These are phyloP conservation scores for Colletotrichum simmondsii DNA, from an alignment of 2,329 filamentous ascomycete species.

Conservation along the genomic window DNA sequence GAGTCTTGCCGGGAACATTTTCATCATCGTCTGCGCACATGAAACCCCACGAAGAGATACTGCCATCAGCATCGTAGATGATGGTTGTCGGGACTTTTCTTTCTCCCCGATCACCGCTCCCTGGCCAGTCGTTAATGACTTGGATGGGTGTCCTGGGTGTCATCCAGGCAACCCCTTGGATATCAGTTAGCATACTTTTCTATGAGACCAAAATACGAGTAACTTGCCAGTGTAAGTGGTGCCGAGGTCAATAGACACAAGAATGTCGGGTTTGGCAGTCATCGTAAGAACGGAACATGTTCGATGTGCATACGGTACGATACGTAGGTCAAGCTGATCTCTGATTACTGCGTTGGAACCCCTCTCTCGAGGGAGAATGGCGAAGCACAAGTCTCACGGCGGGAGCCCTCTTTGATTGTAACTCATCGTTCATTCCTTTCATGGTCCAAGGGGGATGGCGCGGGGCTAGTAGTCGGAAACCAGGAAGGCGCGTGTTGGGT, in stretches of 20 bases:
- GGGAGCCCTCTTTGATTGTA: not conserved
- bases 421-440: not conserved
- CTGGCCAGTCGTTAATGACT: slow-evolving; percentile 64
- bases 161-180: slow-evolving; percentile 50
- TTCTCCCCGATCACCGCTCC: slow-evolving; percentile 61
- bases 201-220: not conserved
- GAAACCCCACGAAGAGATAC: slow-evolving; percentile 63
- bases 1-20: slow-evolving; percentile 46
- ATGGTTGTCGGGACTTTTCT: slow-evolving; percentile 65
- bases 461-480: no score
- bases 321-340: not conserved
- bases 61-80: slow-evolving; percentile 54
- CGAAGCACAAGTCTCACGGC: not conserved
- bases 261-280: slow-evolving; percentile 36
- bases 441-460: no score
- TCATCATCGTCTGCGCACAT: slow-evolving; percentile 60
- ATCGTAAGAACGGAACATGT: not conserved
- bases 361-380: not conserved
- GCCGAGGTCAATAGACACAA: slow-evolving; percentile 56
- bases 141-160: slow-evolving; percentile 51
- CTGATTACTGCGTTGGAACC: not conserved
- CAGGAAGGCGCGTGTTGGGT: not conserved
- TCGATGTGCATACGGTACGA: not conserved
- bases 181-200: slow-evolving; percentile 7
- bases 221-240: slow-evolving; percentile 56